Percentiles rank a stretch among this genome's conserved stretches.
phyloP scores from a whole-genome alignment of 352 stramenopile genomes.

The Pythium phragmiticola region DNA sequence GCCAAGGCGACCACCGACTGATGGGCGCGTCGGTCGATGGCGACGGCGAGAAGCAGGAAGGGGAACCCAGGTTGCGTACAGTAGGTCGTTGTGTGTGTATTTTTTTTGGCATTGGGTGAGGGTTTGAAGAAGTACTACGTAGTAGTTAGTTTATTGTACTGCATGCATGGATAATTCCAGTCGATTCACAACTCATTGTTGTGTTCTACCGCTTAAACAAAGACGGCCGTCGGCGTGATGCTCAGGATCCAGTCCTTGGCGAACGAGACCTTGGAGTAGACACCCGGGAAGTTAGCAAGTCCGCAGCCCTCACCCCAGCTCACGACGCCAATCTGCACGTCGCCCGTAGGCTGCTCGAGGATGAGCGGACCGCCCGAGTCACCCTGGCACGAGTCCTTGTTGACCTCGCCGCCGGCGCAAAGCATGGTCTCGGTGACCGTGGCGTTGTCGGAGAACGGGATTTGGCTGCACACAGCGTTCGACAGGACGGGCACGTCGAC shows the following conservation, averaged over 20 bases:
- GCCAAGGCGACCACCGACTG: background rate
- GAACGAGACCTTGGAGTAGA: conserved; percentile 48
- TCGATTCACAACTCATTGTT: background rate
- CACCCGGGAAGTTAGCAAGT: conserved; percentile 36
- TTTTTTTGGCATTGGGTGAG: too few relatives aligned
- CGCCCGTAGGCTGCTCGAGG: conserved; percentile 29
- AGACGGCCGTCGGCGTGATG: conserved; percentile 18
- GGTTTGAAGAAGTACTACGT: too few relatives aligned
- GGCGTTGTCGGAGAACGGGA: conserved; percentile 22
- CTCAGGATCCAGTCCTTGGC: conserved; percentile 42
- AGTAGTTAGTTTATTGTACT: background rate
- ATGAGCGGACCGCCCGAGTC: conserved; percentile 55
- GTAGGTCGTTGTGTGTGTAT: too few relatives aligned
- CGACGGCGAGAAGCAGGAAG: background rate
- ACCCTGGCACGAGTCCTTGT: conserved; percentile 47
- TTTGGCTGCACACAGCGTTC: too few relatives aligned
- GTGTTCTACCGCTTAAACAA: background rate
- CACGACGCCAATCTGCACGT: conserved; percentile 50
- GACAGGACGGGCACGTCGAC: conserved; percentile 36
- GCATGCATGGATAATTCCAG: too few relatives aligned
- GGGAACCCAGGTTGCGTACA: too few relatives aligned
- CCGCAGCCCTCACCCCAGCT: conserved; percentile 58
- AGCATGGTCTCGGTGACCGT: conserved; percentile 43
- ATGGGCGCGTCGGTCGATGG: background rate
- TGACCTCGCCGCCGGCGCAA: conserved; percentile 39